Evolutionary conservation across 2,329 filamentous ascomycete species (phyloP), one percentile per base, ranked within the genome.

Genomic region (Xylaria sp.): DNA sequence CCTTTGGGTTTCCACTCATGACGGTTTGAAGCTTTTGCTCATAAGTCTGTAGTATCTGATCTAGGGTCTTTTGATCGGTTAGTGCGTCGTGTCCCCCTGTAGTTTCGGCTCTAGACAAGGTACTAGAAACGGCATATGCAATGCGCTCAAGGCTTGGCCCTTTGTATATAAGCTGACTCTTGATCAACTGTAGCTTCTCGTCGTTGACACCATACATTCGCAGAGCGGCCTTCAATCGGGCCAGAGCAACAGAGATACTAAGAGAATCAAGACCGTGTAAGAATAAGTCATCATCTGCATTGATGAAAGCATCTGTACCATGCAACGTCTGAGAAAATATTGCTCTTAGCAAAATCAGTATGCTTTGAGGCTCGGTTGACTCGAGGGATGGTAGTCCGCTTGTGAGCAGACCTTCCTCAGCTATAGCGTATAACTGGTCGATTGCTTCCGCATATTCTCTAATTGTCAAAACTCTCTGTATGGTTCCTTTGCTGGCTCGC

Each of bases 321-420:
- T 54, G 70, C 51, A 50, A 65, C 54, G 36, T 68, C 54, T 27
- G 36, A 17, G 51, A 55, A 25, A 55, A 42, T 42, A 55, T 55
- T 2, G 51, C 33, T 29, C 51, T 39, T 22, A 55, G 27, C 3
- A 55, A 22, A 29, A 13, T 27, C 4, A 61, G 27, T 17, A 73
- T 29, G n/a, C 51, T 68, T 42, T 63, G 56, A 9, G 64, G 13
- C 5, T 60, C 33, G 1, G 65, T 44, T 0, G 69, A 70, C 5
- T 42, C 29, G n/a, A 69, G 65, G 1, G 54, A 58, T 9, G 69
- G 55, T 6, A 73, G 17, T 5, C 68, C 72, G 22, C 53, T 61
- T 3, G 63, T 58, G 3, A 72, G 33, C 15, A 73, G 57, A 1
- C 69, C 68, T 49, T 70, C 70, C 38, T 73, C 71, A 2, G 68